These are phyloP conservation scores for Erodium texanum DNA, from an alignment of 441 rosid genomes.

Conservation along the genomic window DNA sequence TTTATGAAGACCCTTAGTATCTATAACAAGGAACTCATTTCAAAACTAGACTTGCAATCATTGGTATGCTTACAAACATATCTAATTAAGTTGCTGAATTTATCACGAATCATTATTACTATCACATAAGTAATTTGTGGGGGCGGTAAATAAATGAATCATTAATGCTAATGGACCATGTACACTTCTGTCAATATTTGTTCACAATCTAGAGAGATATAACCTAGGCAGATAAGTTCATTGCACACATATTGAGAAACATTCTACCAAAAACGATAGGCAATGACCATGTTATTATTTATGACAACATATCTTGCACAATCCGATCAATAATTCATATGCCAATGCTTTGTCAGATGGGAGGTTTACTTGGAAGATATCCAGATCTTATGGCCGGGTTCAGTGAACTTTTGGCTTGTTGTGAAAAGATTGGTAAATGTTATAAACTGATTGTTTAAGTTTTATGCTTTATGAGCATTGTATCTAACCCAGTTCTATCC, in stretches of 20 bases:
- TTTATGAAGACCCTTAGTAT: slow-evolving; percentile 80
- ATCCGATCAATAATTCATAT: slow-evolving; percentile 16
- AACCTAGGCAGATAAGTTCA: slow-evolving; percentile 2
- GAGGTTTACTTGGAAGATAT: slow-evolving; percentile 69
- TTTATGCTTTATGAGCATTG: slow-evolving; percentile 16
- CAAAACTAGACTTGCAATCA: slow-evolving; percentile 63
- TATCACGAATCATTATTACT: not conserved
- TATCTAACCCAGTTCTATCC: slow-evolving; percentile 24
- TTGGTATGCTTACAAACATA: slow-evolving; percentile 48
- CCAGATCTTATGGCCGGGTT: slow-evolving; percentile 82
- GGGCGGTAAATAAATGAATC: not conserved
- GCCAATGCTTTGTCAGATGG: slow-evolving; percentile 39
- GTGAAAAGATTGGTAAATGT: slow-evolving; percentile 73
- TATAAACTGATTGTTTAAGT: slow-evolving; percentile 19
- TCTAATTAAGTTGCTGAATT: slow-evolving; percentile 4
- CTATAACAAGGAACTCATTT: slow-evolving; percentile 68
- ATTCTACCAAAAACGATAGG: not conserved
- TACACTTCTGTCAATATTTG: not conserved
- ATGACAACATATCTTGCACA: not conserved
- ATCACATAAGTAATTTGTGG: not conserved
- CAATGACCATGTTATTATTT: not conserved
- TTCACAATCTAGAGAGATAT: slow-evolving; percentile 4
- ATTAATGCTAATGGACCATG: not conserved
- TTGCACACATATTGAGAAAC: not conserved
- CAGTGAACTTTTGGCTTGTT: slow-evolving; percentile 66